Evolutionary conservation across 441 rosid genomes (phyloP).

Genomic region (Aquilaria agallochum): DNA sequence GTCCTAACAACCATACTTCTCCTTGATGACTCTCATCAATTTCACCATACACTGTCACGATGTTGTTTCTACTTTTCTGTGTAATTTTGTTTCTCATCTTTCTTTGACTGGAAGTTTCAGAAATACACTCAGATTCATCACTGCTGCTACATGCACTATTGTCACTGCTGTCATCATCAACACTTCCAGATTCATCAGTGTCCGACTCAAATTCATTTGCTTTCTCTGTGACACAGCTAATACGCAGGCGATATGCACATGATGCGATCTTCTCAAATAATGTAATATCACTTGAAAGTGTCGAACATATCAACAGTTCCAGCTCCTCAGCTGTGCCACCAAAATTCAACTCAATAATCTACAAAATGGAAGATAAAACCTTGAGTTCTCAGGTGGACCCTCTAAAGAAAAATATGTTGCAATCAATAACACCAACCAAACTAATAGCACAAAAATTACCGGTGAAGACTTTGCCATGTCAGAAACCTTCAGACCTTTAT

Average conservation of each 20-base stretch:
- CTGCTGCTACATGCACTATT: conserved; percentile 42
- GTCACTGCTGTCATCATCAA: conserved; percentile 62
- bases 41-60: conserved; percentile 46
- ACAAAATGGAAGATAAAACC: conserved; percentile 24
- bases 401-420: conserved; percentile 10
- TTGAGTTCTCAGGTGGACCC: not conserved
- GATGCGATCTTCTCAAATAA: conserved; percentile 88
- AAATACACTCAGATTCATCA: conserved; percentile 54
- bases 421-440: not conserved
- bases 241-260: conserved; percentile 75
- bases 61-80: conserved; percentile 37
- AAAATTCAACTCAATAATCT: conserved; percentile 72
- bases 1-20: conserved; percentile 90
- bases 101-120: conserved; percentile 33
- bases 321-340: conserved; percentile 52
- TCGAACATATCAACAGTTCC: conserved; percentile 61
- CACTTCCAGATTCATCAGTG: conserved; percentile 78
- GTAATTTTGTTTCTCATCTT: conserved; percentile 31
- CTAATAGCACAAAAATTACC: conserved; percentile 31
- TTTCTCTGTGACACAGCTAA: conserved; percentile 47
- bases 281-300: conserved; percentile 92
- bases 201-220: conserved; percentile 54
- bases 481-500: conserved; percentile 63
- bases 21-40: conserved; percentile 97
- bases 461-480: conserved; percentile 66